A percentile compares a stretch with the other conserved stretches of the same genome.
Evolutionary conservation across 1,284 basidiomycete genomes (phyloP).

Genomic region (Fomitopsis palustris): DNA sequence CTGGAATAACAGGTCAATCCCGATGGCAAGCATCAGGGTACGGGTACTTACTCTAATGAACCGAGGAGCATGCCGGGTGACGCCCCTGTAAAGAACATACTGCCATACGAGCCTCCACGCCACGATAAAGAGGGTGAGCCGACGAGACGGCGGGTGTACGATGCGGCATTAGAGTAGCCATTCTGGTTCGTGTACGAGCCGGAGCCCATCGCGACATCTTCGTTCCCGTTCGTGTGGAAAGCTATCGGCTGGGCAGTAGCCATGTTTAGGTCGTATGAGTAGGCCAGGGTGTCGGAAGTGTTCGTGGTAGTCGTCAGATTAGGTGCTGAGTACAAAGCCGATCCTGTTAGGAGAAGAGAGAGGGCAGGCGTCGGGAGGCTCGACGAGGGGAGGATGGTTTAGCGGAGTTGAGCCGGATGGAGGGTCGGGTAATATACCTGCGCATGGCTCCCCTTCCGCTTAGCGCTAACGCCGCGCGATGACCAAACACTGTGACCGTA

Average conservation of each 20-base stretch:
- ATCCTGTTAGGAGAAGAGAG: conserved; percentile 7
- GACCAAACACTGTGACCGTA: not conserved
- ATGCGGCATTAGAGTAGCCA: conserved; percentile 56
- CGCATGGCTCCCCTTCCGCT: conserved; percentile 1
- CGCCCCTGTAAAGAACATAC: conserved; percentile 53
- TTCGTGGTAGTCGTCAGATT: conserved; percentile 6
- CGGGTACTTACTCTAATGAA: conserved; percentile 54
- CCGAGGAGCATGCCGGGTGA: conserved; percentile 60
- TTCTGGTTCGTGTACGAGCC: conserved; percentile 47
- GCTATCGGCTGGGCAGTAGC: conserved; percentile 54
- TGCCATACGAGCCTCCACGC: conserved; percentile 59
- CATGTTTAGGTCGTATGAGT: conserved; percentile 25
- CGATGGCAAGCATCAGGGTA: not conserved
- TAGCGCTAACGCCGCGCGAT: not conserved
- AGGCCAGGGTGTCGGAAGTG: conserved; percentile 5
- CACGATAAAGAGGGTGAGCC: conserved; percentile 66
- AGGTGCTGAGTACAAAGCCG: conserved; percentile 3
- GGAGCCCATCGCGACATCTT: conserved; percentile 37
- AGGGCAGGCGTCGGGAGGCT: conserved; percentile 7
- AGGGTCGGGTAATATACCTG: conserved; percentile 17
- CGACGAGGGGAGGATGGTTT: conserved; percentile 7
- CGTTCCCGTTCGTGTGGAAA: conserved; percentile 22
- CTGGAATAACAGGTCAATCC: conserved; percentile 25
- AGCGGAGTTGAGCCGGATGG: conserved; percentile 5
- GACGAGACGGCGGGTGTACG: conserved; percentile 61